phyloP scores from a whole-genome alignment of 352 stramenopile species.

The Phytophthora pisi region DNA sequence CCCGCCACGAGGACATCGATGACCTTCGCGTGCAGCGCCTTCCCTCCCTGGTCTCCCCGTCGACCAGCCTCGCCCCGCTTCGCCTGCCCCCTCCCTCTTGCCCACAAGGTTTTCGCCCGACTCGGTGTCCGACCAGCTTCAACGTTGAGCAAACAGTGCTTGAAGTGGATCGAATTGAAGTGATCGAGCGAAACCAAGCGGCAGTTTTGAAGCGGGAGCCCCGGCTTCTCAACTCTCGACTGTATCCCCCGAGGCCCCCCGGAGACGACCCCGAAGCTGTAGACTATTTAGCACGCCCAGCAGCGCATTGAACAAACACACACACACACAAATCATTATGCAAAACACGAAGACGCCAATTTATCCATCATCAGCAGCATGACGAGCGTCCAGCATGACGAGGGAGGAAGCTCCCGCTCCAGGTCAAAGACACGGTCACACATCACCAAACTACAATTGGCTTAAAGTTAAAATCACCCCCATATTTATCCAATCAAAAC shows the following conservation, averaged over 20 bases:
- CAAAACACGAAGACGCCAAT: slow-evolving; percentile 9
- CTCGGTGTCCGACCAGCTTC: slow-evolving; percentile 15
- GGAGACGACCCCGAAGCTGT: slow-evolving; percentile 38
- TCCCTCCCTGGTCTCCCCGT: slow-evolving; percentile 8
- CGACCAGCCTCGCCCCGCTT: slow-evolving; percentile 12
- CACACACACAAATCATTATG: slow-evolving; percentile 19
- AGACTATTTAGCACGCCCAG: slow-evolving; percentile 54
- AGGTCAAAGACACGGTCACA: not conserved
- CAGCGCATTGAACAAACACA: slow-evolving; percentile 35
- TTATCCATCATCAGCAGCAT: not conserved
- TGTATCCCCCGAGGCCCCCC: not conserved
- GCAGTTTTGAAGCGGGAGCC: slow-evolving; percentile 26
- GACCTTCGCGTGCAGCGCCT: slow-evolving; percentile 30
- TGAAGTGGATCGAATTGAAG: slow-evolving; percentile 13
- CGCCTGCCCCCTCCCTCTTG: not conserved
- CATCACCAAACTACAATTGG: not conserved
- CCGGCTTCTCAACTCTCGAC: not conserved
- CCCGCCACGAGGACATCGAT: slow-evolving; percentile 33
- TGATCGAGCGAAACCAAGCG: not conserved
- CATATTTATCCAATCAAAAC: slow-evolving; percentile 19
- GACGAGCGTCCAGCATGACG: not conserved
- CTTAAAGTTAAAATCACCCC: not conserved
- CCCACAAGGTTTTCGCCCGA: not conserved
- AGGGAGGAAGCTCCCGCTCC: not conserved
- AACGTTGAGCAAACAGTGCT: slow-evolving; percentile 31